These are phyloP conservation scores for Schoenoplectus tabernaemontani DNA, from an alignment of 202 grass and related monocot genomes.

Conservation along the genomic window DNA sequence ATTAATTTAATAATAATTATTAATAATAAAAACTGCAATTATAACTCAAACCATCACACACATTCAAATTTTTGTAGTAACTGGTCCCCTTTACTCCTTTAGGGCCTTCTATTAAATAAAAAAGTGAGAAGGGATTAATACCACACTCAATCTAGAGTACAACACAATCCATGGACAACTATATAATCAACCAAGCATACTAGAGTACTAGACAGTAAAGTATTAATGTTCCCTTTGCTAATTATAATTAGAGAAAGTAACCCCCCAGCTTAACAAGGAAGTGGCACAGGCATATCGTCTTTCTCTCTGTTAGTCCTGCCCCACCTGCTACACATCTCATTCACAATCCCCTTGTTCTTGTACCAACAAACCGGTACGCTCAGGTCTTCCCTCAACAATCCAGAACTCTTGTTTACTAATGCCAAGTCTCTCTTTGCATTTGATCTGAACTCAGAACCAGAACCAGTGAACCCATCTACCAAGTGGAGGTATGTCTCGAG, in stretches of 20 bases:
- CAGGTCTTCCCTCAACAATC: background rate
- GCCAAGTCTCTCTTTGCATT: slow-evolving; percentile 19
- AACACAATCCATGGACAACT: background rate
- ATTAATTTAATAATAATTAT: too few relatives aligned
- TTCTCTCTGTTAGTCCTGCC: slow-evolving; percentile 7
- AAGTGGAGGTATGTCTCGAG: slow-evolving; percentile 37
- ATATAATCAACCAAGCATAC: background rate
- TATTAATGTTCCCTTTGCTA: background rate
- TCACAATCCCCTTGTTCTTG: background rate
- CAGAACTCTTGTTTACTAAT: slow-evolving; percentile 30
- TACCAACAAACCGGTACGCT: slow-evolving; percentile 7
- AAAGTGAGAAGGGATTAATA: background rate
- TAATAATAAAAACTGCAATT: too few relatives aligned
- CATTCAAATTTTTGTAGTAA: background rate
- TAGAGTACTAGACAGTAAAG: too few relatives aligned
- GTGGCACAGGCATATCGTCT: slow-evolving; percentile 1
- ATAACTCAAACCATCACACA: too few relatives aligned
- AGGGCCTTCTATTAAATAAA: background rate
- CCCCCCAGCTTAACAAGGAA: background rate
- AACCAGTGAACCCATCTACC: slow-evolving; percentile 15
- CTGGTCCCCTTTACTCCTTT: background rate
- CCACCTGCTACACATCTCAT: background rate
- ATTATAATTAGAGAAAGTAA: background rate
- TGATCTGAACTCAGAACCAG: slow-evolving; percentile 8
- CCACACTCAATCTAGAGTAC: background rate